Conservation (phyloP, 805 yeast genomes). For the Nakazawaea ambrosiae region DNA sequence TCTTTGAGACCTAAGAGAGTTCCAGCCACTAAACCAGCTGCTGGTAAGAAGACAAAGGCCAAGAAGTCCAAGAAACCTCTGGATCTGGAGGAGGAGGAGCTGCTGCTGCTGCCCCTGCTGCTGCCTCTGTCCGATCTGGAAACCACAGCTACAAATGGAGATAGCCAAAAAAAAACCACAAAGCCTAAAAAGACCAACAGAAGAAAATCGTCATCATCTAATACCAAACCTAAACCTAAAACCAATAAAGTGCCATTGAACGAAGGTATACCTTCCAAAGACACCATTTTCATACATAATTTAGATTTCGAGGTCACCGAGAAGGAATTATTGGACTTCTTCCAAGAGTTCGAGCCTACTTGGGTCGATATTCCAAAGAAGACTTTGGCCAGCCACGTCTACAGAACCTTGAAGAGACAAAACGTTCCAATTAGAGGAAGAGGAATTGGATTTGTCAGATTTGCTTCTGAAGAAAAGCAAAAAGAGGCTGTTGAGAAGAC, state of each 20-base stretch:
- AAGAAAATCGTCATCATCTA: no score
- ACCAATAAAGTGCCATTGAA: slow-evolving; percentile 21
- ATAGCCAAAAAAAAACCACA: slow-evolving; percentile 10
- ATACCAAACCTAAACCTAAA: slow-evolving; percentile 15
- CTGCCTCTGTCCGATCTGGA: no score
- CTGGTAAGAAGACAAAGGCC: slow-evolving; percentile 26
- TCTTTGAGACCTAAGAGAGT: slow-evolving; percentile 12
- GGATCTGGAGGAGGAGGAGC: slow-evolving; percentile 5
- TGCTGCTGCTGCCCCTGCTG: slow-evolving; percentile 8
- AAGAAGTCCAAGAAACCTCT: slow-evolving; percentile 16
- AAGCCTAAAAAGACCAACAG: no score
- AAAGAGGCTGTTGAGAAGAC: slow-evolving; percentile 49
- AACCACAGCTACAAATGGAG: slow-evolving; percentile 5
- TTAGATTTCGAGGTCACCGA: slow-evolving; percentile 44
- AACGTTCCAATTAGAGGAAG: slow-evolving; percentile 41
- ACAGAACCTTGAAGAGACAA: slow-evolving; percentile 35
- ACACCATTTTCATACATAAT: slow-evolving; percentile 57
- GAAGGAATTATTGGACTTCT: slow-evolving; percentile 37
- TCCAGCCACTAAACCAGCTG: slow-evolving; percentile 1
- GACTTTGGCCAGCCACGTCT: slow-evolving; percentile 34
- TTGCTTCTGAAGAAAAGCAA: slow-evolving; percentile 39
- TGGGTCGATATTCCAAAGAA: slow-evolving; percentile 56
- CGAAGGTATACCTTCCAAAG: slow-evolving; percentile 48
- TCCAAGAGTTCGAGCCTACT: slow-evolving; percentile 42
- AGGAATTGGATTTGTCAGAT: slow-evolving; percentile 61